Evolutionary conservation across 2,329 filamentous ascomycete genomes (phyloP), one percentile per base, ranked within the genome.

Genomic region (Alternaria infectoria): DNA sequence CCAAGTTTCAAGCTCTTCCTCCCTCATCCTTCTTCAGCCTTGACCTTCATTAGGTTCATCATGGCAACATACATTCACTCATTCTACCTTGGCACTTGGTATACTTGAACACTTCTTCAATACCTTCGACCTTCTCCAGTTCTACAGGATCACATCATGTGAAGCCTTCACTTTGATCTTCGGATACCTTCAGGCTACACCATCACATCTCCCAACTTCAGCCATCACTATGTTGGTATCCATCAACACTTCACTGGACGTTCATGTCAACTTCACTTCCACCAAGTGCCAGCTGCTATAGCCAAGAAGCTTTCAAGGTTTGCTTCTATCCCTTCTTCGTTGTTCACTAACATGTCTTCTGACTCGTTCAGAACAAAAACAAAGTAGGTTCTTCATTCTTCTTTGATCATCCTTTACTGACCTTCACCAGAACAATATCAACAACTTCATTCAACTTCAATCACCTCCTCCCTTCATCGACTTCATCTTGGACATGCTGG

Each of bases 11-110:
- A 23, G 7, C 9, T 40, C 36, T 46, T 46, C 1, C 19, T 46
- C 0, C 3, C 6, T 46, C 21, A 46, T 51, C 26, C 6, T 28
- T 25, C 25, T 28, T 57, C 28, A 17, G 56, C 13, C 44, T 45
- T 12, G 13, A 44, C 52, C 47, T 52, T 45, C 17, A 57, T 23
- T 19, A 57, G 51, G 40, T 59, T 10, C 15, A 60, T 43, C 30
- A 61, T 65, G 62, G 44, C 49, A 51, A 45, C 52, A 52, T 32
- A 56, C 59, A 59, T 59, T 63, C 59, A 63, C 59, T 56, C 57
- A 49, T 19, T 11, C 17, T 25, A 40, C 23, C 59, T 61, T 59
- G 62, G 58, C 58, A 61, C 62, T 65, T 62, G 50, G 62, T 50
- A 40, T 26, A 17, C 19, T 58, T 51, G 45, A 58, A 21, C 36